Evolutionary conservation across 176 grass and related monocot genomes (phyloP), one percentile per base, ranked within the genome.

Genomic region (Carex kokanica): DNA sequence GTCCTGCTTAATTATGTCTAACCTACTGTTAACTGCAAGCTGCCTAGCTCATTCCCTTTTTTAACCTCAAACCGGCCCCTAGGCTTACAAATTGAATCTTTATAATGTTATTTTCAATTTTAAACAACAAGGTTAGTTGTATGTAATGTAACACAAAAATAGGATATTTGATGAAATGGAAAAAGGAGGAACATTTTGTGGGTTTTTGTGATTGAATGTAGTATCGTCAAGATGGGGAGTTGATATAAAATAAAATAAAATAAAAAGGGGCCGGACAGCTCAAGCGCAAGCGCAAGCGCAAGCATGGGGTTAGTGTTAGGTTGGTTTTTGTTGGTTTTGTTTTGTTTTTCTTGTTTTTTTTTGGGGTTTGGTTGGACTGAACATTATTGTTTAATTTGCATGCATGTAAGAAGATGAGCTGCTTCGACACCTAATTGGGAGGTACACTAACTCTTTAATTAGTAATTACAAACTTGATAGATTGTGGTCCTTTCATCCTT

Each of bases 331-430:
- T 25, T 45, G 58, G 17, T 79, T 34, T 79, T 57, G 32, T 77
- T 82, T 82, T 64, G 80, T 65, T 81, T 81, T 81, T 63, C 60
- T 65, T 64, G 57, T 4, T 82, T 65, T 82, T 65, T 29, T 56
- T 6, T 17, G 49, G 13, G 79, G 60, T 67, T 67, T 82, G 60
- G 80, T 82, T 82, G 41, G 6, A 64, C 36, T 65, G 13, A 82
- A 66, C 60, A 51, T 47, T 32, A 52, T 56, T 56, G 27, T 67
- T 66, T 64, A 82, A 51, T 68, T 82, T 54, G 27, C 27, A 27
- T 82, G 13, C 61, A 68, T 52, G 61, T n/a, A n/a, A n/a, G 54
- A 82, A 67, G 80, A 82, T 82, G 61, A 68, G 80, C 80, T 82
- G 80, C 80, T 13, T 29, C 13, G 5, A 15, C n/a, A 82, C 38